These are phyloP conservation scores for Gossypium davidsonii DNA, from an alignment of 441 rosid genomes.

Conservation along the genomic window DNA sequence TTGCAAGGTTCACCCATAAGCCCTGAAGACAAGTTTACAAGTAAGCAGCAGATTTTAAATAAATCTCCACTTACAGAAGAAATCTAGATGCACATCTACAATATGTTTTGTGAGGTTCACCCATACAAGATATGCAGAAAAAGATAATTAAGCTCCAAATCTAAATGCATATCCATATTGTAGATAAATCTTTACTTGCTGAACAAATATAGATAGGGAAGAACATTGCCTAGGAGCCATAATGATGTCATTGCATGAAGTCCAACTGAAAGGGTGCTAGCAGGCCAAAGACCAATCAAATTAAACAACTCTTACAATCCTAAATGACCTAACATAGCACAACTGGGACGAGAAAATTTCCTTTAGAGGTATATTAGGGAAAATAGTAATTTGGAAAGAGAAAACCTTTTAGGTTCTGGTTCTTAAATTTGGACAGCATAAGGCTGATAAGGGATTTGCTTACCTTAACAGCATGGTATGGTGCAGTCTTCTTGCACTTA, in stretches of 20 bases:
- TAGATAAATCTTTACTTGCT: not conserved
- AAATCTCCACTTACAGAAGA: not conserved
- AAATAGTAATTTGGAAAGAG: not conserved
- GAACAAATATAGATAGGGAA: not conserved
- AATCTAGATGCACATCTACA: not conserved
- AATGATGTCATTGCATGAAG: not conserved
- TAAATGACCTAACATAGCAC: not conserved
- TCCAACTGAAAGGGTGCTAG: not conserved
- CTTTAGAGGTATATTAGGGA: not conserved
- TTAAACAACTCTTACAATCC: not conserved
- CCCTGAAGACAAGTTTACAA: constrained; percentile 41
- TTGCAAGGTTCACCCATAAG: constrained; percentile 71
- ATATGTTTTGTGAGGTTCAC: not conserved
- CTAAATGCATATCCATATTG: not conserved
- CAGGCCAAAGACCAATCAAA: not conserved
- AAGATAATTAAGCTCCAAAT: not conserved
- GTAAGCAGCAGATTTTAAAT: not conserved
- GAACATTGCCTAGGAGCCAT: not conserved
- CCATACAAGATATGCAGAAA: not conserved
- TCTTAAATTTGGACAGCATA: not conserved
- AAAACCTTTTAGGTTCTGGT: not conserved
- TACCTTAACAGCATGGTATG: constrained; percentile 85
- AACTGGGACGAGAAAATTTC: not conserved
- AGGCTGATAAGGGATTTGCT: constrained; percentile 9
- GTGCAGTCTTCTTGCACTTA: constrained; percentile 66